Evolutionary conservation across 441 rosid genomes (phyloP).

Genomic region (Eugenia klotzschiana): DNA sequence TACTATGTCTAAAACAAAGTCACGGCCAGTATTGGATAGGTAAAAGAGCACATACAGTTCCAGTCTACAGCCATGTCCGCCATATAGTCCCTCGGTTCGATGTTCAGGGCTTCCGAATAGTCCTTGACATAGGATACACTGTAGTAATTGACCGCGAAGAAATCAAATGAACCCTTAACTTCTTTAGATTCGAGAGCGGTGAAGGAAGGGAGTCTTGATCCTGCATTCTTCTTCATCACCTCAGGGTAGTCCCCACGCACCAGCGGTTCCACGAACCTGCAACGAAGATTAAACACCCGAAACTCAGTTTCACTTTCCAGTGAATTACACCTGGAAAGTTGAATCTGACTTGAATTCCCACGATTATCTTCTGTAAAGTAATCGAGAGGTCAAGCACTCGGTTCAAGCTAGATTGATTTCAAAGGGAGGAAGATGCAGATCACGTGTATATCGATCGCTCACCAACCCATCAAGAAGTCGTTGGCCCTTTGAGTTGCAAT

Average conservation of each 20-base stretch:
- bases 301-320: background rate
- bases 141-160: slow-evolving; percentile 8
- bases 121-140: background rate
- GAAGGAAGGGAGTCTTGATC: slow-evolving; percentile 10
- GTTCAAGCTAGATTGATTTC: background rate
- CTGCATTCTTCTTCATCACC: slow-evolving; percentile 5
- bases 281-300: background rate
- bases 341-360: background rate
- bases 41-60: background rate
- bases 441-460: background rate
- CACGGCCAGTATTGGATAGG: background rate
- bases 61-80: background rate
- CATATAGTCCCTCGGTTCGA: background rate
- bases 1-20: background rate
- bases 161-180: slow-evolving; percentile 4
- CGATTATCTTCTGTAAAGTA: background rate
- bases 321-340: background rate
- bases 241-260: slow-evolving; percentile 9
- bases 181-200: slow-evolving; percentile 1
- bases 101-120: background rate
- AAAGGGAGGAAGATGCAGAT: background rate
- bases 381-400: background rate
- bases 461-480: slow-evolving; percentile 8
- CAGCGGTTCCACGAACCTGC: slow-evolving; percentile 13
- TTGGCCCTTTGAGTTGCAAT: slow-evolving; percentile 12